Percentiles rank a stretch among this genome's conserved stretches.
phyloP scores from a whole-genome alignment of 2,329 filamentous ascomycete species.

The Fusarium virguliforme region DNA sequence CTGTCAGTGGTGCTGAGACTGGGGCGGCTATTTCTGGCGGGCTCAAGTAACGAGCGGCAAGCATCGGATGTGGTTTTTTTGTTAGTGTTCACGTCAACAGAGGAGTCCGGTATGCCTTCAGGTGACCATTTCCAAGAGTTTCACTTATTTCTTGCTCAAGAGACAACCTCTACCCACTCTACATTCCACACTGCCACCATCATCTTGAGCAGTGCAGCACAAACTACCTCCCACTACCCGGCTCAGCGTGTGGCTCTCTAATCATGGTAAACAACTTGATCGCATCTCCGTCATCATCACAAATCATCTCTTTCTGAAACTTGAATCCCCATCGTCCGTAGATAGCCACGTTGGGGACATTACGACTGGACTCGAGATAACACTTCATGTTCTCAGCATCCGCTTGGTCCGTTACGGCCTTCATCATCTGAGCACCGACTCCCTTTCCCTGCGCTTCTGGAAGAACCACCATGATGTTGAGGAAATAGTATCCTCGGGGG shows the following conservation, averaged over 20 bases:
- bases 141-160: neutral
- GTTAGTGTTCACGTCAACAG: neutral
- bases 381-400: slow-evolving; percentile 76
- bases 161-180: neutral
- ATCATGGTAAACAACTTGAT: slow-evolving; percentile 69
- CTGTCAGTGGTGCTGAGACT: no score
- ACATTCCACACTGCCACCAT: no score
- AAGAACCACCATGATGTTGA: slow-evolving; percentile 81
- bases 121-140: no score
- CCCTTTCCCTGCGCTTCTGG: slow-evolving; percentile 77
- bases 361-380: slow-evolving; percentile 80
- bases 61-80: neutral
- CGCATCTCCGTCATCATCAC: slow-evolving; percentile 72
- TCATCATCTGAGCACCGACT: slow-evolving; percentile 76
- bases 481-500: slow-evolving; percentile 80
- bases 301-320: slow-evolving; percentile 76
- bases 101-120: no score
- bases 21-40: no score
- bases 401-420: slow-evolving; percentile 73
- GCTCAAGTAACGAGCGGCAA: neutral
- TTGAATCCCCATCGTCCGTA: slow-evolving; percentile 80
- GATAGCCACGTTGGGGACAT: slow-evolving; percentile 78
- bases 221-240: neutral
- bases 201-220: accelerated
- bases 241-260: slow-evolving; percentile 48